Evolutionary conservation across 805 yeast species (phyloP).

Genomic region (Lachancea lanzarotensis): DNA sequence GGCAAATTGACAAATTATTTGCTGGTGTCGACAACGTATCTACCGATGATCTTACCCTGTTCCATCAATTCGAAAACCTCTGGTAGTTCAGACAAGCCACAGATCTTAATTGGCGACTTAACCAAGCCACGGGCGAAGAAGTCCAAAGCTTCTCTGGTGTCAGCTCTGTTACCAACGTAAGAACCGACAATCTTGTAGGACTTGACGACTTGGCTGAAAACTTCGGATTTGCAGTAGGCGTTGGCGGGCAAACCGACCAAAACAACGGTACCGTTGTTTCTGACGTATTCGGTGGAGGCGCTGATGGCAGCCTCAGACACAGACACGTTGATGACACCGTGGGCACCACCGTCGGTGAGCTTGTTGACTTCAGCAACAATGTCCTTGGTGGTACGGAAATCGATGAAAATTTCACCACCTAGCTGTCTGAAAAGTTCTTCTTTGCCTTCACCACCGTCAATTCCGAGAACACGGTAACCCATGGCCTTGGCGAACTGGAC

Average conservation of each 20-base stretch:
- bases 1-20: constrained; percentile 33
- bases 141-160: constrained; percentile 71
- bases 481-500: constrained; percentile 70
- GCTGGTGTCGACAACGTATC: constrained; percentile 74
- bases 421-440: constrained; percentile 45
- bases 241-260: constrained; percentile 75
- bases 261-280: constrained; percentile 65
- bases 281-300: constrained; percentile 52
- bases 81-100: constrained; percentile 64
- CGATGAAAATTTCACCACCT: constrained; percentile 62
- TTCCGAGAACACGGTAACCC: constrained; percentile 67
- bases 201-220: constrained; percentile 68
- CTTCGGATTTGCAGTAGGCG: constrained; percentile 63
- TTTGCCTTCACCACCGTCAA: constrained; percentile 66
- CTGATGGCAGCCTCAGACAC: constrained; percentile 63
- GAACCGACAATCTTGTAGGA: constrained; percentile 71
- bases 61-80: constrained; percentile 67
- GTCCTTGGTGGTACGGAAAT: constrained; percentile 50
- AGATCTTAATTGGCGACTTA: constrained; percentile 63
- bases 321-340: constrained; percentile 70
- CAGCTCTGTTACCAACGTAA: constrained; percentile 85
- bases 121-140: constrained; percentile 64
- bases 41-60: constrained; percentile 74
- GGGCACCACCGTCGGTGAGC: constrained; percentile 68
- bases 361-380: constrained; percentile 47